A percentile compares a stretch with the other conserved stretches of the same genome.
These are phyloP conservation scores for Euphrasia confusa DNA, from an alignment of 257 asterid species.

Conservation along the genomic window DNA sequence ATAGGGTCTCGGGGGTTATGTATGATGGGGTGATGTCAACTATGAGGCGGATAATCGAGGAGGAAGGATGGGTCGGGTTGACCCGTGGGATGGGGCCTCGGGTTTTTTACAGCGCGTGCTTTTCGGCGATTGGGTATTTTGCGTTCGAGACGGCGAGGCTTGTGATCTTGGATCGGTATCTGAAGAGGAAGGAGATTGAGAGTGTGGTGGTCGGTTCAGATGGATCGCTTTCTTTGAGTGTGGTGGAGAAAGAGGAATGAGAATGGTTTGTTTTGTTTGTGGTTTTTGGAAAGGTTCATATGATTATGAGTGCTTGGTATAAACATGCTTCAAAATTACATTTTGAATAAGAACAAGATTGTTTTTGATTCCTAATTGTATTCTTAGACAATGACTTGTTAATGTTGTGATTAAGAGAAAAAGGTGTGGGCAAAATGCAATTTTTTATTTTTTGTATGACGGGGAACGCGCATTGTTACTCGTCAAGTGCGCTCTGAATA, in stretches of 20 bases:
- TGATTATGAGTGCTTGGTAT: neutral
- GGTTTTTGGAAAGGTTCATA: neutral
- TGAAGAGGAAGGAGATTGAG: conserved; percentile 62
- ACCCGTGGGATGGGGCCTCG: conserved; percentile 97
- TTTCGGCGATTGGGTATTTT: conserved; percentile 92
- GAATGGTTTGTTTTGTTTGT: conserved; percentile 1
- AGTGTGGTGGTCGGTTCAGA: conserved; percentile 25
- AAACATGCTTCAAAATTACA: neutral
- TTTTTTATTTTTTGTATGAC: too few relatives aligned
- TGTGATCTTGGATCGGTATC: conserved; percentile 60
- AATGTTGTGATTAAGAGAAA: neutral
- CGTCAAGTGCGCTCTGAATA: too few relatives aligned
- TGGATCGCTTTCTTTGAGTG: conserved; percentile 21
- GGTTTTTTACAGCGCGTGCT: conserved; percentile 83
- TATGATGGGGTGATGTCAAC: conserved; percentile 53
- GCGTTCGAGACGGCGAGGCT: conserved; percentile 95
- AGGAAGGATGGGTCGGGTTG: conserved; percentile 93
- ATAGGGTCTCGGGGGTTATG: conserved; percentile 59
- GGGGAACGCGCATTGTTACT: too few relatives aligned
- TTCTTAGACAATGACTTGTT: neutral
- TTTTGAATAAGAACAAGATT: conserved; percentile 11
- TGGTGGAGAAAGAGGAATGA: conserved; percentile 27
- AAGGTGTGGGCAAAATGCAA: neutral
- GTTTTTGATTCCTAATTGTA: neutral
- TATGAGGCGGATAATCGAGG: conserved; percentile 71